Percentiles rank a stretch among this genome's conserved stretches.
These are phyloP conservation scores for Podaxis sp. DNA, from an alignment of 768 basidiomycete species.

Conservation along the genomic window DNA sequence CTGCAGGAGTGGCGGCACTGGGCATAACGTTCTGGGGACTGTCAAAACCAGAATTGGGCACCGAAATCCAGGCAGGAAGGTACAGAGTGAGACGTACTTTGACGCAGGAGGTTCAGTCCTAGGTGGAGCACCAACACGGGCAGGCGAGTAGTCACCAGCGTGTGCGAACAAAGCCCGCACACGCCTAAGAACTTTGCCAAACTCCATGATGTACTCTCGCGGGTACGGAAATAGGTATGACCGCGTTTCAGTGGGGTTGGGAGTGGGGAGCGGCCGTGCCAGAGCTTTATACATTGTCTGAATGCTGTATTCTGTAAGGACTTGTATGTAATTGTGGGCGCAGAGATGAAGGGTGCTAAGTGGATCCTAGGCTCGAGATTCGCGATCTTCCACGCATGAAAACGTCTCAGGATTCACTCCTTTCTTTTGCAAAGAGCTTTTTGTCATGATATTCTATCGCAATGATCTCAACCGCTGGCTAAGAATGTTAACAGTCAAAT, in stretches of 20 bases:
- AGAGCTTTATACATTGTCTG: neutral
- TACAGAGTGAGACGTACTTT: neutral
- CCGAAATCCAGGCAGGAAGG: neutral
- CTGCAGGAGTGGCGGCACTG: neutral
- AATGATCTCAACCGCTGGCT: neutral
- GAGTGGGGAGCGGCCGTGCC: neutral
- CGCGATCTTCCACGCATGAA: neutral
- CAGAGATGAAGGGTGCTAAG: neutral
- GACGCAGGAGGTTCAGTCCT: neutral
- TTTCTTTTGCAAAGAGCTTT: neutral
- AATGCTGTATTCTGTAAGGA: neutral
- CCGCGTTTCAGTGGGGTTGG: neutral
- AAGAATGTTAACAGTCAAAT: neutral
- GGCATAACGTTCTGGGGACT: neutral
- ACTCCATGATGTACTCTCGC: neutral
- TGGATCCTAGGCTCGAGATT: neutral
- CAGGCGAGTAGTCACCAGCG: neutral
- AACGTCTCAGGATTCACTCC: neutral
- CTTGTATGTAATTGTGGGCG: slow-evolving; percentile 10
- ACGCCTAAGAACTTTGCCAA: neutral
- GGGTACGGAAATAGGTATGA: neutral
- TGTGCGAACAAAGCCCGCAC: neutral
- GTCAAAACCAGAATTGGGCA: neutral
- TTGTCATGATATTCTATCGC: neutral
- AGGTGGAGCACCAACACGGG: neutral